Conservation (phyloP, 2,329 filamentous ascomycete genomes). For the Beauveria sp. region DNA sequence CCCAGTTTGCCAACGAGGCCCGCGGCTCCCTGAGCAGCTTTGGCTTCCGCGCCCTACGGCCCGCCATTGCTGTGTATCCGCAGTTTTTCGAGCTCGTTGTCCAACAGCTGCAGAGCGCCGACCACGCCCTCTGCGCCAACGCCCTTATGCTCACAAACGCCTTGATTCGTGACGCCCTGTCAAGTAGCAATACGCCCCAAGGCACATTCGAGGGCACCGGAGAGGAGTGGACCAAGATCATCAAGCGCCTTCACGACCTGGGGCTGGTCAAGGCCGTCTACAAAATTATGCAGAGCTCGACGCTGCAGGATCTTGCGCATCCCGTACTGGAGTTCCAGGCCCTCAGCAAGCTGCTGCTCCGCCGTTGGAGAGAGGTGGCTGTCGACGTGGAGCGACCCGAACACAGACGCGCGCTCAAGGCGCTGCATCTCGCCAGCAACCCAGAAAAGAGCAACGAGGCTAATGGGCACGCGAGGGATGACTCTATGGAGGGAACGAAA, state of each 20-base stretch:
- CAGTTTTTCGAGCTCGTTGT: conserved; percentile 94
- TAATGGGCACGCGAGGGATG: conserved; percentile 32
- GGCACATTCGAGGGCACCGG: conserved; percentile 22
- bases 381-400: conserved; percentile 84
- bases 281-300: conserved; percentile 87
- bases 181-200: conserved; percentile 50
- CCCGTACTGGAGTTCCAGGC: conserved; percentile 90
- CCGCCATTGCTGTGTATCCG: conserved; percentile 82
- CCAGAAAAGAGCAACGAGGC: conserved; percentile 43
- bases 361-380: conserved; percentile 79
- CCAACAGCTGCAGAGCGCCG: conserved; percentile 81
- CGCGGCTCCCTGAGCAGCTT: conserved; percentile 52
- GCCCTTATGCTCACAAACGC: conserved; percentile 93
- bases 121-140: conserved; percentile 93
- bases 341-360: conserved; percentile 77
- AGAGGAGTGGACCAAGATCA: conserved; percentile 90
- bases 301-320: conserved; percentile 81
- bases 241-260: conserved; percentile 86
- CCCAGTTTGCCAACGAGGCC: conserved; percentile 46
- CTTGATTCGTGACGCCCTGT: conserved; percentile 84
- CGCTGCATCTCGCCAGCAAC: conserved; percentile 74
- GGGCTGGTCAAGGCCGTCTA: conserved; percentile 91
- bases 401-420: conserved; percentile 79
- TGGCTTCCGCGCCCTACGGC: conserved; percentile 87
- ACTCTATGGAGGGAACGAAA: conserved; percentile 32